Evolutionary conservation across 2,329 filamentous ascomycete species (phyloP), one percentile per base, ranked within the genome.

Genomic region (Botrytis galanthina): DNA sequence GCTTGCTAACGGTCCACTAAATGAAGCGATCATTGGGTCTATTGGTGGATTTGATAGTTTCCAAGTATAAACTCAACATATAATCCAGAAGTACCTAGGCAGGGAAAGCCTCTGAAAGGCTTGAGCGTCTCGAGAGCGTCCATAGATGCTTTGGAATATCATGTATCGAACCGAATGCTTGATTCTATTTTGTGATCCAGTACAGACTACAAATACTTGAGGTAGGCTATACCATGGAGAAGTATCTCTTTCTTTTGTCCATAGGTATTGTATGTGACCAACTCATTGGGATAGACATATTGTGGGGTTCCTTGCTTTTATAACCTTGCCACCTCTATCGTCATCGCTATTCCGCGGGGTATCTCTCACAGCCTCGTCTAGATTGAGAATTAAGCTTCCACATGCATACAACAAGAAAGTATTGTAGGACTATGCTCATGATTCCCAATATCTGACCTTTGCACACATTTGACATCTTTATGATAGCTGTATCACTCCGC

Each of bases 241-340:
- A 29, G n/a, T 29, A 54, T 18, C 14, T 2, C 32, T 61, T 14
- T 26, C 16, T 61, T 39, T 4, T 16, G 22, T 16, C 59, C 20
- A 39, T 18, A 18, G 16, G 59, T 35, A 9, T n/a, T 16, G 22
- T 61, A 22, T n/a, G 35, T 39, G 22, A 39, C 59, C 59, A 61
- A 61, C 8, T 61, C 59, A 54, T 18, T 29, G 51, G 22, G 22
- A 61, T 6, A 61, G 5, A 61, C 1, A 39, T n/a, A 9, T 61
- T 35, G 22, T 66, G 63, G 64, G 46, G 32, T 67, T 39, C 64
- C 64, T 51, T 67, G 64, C 44, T 37, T 46, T 67, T 9, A 26
- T 29, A 18, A 39, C 32, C 46, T 39, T 46, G 42, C 46, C 46
- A 54, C 46, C 46, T 67, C 35, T 14, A 39, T 54, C 64, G 46